Percentiles rank a stretch among this genome's conserved stretches.
phyloP scores from a whole-genome alignment of 805 yeast species.

The Zygoascus biomembranicola region DNA sequence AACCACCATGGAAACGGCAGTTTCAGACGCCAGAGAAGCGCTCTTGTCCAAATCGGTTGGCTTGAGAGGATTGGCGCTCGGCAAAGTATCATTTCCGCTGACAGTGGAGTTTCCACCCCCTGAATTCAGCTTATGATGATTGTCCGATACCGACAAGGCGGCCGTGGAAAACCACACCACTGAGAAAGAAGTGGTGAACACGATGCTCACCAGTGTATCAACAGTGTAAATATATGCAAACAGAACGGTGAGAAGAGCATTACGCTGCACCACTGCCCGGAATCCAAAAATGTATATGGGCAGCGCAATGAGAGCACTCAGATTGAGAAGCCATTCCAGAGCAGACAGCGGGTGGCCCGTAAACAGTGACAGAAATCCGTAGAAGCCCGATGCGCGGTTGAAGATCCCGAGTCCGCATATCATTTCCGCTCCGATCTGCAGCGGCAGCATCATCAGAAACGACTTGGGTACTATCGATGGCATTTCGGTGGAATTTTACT shows the following conservation, averaged over 20 bases:
- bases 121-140: conserved; percentile 1
- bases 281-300: conserved; percentile 60
- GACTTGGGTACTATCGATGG: conserved; percentile 32
- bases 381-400: conserved; percentile 83
- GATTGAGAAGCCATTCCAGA: conserved; percentile 74
- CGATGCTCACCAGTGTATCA: conserved; percentile 59
- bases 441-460: conserved; percentile 65
- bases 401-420: conserved; percentile 66
- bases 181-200: conserved; percentile 68
- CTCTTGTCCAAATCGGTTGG: conserved; percentile 12
- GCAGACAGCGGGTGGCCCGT: conserved; percentile 79
- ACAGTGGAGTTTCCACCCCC: background rate
- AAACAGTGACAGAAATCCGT: conserved; percentile 75
- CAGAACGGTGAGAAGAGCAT: conserved; percentile 52
- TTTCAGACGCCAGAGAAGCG: conserved; percentile 26
- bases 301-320: conserved; percentile 52
- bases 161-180: conserved; percentile 54
- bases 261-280: conserved; percentile 42
- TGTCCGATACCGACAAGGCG: background rate
- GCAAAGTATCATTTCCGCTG: background rate
- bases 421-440: conserved; percentile 81
- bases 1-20: conserved; percentile 40
- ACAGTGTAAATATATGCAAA: conserved; percentile 53
- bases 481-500: conserved; percentile 2
- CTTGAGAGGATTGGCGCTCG: background rate